Base-by-base conservation (phyloP, 2,329 filamentous ascomycete species). In the Myriosclerotinia duriaeana region DNA sequence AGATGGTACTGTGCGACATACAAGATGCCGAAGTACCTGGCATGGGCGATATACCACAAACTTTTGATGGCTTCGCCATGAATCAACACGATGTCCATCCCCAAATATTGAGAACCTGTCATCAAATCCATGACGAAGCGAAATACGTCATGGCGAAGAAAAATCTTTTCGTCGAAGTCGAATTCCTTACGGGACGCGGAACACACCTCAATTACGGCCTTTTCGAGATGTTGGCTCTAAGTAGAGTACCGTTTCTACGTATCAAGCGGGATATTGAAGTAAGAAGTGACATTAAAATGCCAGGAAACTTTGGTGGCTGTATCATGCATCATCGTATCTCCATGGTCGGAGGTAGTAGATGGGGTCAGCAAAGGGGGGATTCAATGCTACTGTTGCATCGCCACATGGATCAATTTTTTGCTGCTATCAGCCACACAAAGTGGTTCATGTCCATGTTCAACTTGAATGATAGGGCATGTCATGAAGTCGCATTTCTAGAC, bases 151-250 rank as follows among this genome's bases (percentile, higher is more conserved):
- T 59, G 56, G 3, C 36, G 26, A 46, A 17, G 1, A 59, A n/a
- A 6, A 59, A 59, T 36, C 56, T 34, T 22, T 59, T 48, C 3
- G 40, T 59, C 12, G 56, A 59, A n/a, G 40, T 46, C 40, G 26
- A 46, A 59, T 11, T 59, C 20, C 8, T 48, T 1, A 8, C 26
- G 15, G 56, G 40, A 5, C 5, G 4, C 9, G 55, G 26, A 48
- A 14, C 5, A 9, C 8, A 7, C 34, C 7, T 46, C n/a, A 44
- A 44, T 14, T 22, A 36, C 3, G 7, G 9, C 12, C 46, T 48
- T 34, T 1, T n/a, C 3, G 6, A 5, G 20, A 46, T 59, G 26
- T 9, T 48, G 34, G 1, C 1, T n/a, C 9, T 59, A 2, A 34
- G 2, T 8, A 36, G 40, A 34, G 42, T 59, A 1, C 56, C 56